Percentiles rank a stretch among this genome's conserved stretches.
Conservation (phyloP, 257 asterid species). For the Solanum pennellii region DNA sequence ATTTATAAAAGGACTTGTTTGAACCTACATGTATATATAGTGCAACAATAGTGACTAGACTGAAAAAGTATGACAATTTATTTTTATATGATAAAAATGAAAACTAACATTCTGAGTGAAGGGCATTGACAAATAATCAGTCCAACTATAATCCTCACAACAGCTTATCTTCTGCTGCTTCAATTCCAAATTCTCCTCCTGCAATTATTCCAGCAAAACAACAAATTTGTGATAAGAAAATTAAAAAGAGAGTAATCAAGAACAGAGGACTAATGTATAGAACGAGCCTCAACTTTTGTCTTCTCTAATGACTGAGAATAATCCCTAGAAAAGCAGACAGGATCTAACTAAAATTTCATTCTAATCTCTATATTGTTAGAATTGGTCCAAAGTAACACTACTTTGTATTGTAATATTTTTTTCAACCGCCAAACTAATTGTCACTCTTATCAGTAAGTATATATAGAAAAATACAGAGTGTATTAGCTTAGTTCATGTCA, state of each 20-base stretch:
- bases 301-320: not conserved
- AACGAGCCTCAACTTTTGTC: not conserved
- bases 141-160: conserved; percentile 63
- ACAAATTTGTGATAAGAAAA: not conserved
- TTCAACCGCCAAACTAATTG: not conserved
- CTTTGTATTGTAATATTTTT: not conserved
- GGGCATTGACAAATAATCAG: conserved; percentile 60
- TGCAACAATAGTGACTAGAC: not conserved
- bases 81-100: not conserved
- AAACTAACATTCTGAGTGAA: conserved; percentile 72
- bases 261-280: not conserved
- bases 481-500: not conserved
- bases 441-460: not conserved
- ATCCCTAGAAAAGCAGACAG: not conserved
- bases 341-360: not conserved
- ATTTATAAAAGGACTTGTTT: not conserved
- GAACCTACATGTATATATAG: not conserved
- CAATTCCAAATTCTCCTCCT: conserved; percentile 93
- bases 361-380: not conserved
- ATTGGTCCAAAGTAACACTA: not conserved
- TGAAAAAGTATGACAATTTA: not conserved
- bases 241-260: not conserved
- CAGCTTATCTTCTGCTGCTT: conserved; percentile 36
- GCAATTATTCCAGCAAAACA: not conserved
- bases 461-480: too few species aligned